These are phyloP conservation scores for Aspergillus sp. DNA, from an alignment of 2,329 filamentous ascomycete species.

Conservation along the genomic window DNA sequence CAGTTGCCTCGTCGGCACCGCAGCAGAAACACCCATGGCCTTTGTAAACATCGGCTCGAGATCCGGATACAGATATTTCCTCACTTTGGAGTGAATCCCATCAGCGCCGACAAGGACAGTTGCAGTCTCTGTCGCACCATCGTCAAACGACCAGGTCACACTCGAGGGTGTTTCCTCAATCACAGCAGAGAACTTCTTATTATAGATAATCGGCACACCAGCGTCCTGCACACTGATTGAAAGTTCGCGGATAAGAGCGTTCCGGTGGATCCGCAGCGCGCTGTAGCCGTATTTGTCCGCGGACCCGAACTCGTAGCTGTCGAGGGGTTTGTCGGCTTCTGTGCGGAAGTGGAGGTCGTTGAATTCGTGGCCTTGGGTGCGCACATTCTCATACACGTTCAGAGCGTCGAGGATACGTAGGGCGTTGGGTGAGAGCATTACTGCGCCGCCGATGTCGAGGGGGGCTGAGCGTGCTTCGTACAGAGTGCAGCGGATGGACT, in stretches of 20 bases:
- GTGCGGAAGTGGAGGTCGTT: slow-evolving; percentile 48
- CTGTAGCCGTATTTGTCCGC: slow-evolving; percentile 52
- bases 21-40: slow-evolving; percentile 44
- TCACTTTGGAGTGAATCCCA: slow-evolving; percentile 59
- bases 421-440: slow-evolving; percentile 62
- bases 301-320: slow-evolving; percentile 50
- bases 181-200: slow-evolving; percentile 50
- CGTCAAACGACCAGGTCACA: slow-evolving; percentile 50
- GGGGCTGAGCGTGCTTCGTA: slow-evolving; percentile 52
- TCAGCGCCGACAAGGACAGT: slow-evolving; percentile 57
- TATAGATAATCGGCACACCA: slow-evolving; percentile 47
- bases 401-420: slow-evolving; percentile 55
- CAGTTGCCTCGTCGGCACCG: slow-evolving; percentile 40
- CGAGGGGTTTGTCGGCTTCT: slow-evolving; percentile 38
- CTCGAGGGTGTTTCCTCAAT: slow-evolving; percentile 38
- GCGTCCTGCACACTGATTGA: slow-evolving; percentile 35
- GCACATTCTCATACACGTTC: slow-evolving; percentile 49
- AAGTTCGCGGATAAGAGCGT: slow-evolving; percentile 53
- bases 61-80: slow-evolving; percentile 52
- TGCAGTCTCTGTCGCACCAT: slow-evolving; percentile 44
- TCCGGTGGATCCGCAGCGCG: slow-evolving; percentile 56
- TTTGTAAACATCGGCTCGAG: slow-evolving; percentile 53
- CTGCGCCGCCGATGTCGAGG: slow-evolving; percentile 53
- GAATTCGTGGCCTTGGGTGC: slow-evolving; percentile 51
- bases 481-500: slow-evolving; percentile 51